Evolutionary conservation across 2,329 filamentous ascomycete genomes (phyloP).

Genomic region (Penicillium sp.): DNA sequence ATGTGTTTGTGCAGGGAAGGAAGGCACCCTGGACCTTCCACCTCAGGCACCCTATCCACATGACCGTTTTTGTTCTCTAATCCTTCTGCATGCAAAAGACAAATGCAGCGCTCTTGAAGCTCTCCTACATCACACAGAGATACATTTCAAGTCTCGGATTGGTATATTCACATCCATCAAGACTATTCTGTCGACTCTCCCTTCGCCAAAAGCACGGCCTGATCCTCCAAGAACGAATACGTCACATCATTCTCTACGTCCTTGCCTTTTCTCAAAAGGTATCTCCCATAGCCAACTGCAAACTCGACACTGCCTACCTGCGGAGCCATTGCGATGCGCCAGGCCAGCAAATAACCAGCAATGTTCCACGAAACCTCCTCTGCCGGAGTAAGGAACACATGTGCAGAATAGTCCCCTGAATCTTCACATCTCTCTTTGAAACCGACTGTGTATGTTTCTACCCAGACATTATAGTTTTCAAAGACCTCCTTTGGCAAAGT

Average conservation of each 20-base stretch:
- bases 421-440: constrained; percentile 15
- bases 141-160: too few relatives aligned
- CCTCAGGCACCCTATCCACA: neutral
- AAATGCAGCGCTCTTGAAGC: too few relatives aligned
- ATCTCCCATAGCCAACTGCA: neutral
- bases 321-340: constrained; percentile 19
- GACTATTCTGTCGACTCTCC: neutral
- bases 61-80: too few relatives aligned
- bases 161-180: neutral
- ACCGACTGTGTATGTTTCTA: constrained; percentile 14
- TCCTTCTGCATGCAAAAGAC: too few relatives aligned
- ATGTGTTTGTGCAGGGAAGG: neutral
- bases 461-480: constrained; percentile 18
- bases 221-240: neutral
- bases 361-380: constrained; percentile 21
- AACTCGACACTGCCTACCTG: constrained; percentile 7
- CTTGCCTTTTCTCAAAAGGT: neutral
- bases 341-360: constrained; percentile 21
- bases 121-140: too few relatives aligned
- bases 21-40: neutral
- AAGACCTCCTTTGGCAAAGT: constrained; percentile 13
- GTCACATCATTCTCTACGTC: neutral
- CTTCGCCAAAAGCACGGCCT: neutral
- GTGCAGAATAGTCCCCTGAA: constrained; percentile 8
- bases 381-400: constrained; percentile 10